These are phyloP conservation scores for Millerozyma miso DNA, from an alignment of 805 yeast genomes.

Conservation along the genomic window DNA sequence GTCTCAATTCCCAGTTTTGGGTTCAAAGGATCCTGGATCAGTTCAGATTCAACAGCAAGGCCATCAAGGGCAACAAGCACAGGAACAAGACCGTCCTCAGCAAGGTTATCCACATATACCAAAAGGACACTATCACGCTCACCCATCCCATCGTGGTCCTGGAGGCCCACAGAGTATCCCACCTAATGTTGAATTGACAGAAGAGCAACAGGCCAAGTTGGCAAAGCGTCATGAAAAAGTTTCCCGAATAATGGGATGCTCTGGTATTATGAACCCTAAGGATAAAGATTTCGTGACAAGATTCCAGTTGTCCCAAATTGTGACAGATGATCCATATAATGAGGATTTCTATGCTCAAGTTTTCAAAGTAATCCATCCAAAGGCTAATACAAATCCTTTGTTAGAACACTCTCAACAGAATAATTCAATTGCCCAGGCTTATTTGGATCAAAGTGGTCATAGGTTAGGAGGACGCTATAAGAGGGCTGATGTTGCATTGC, in stretches of 20 bases:
- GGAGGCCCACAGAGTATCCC: background rate
- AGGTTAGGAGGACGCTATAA: slow-evolving; percentile 80
- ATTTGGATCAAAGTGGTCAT: slow-evolving; percentile 87
- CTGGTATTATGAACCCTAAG: slow-evolving; percentile 95
- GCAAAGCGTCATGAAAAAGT: slow-evolving; percentile 72
- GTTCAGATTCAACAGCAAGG: slow-evolving; percentile 12
- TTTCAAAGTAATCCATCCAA: slow-evolving; percentile 55
- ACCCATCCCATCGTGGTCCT: slow-evolving; percentile 20
- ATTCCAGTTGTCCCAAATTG: slow-evolving; percentile 91
- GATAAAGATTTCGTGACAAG: slow-evolving; percentile 95
- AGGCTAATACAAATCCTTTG: slow-evolving; percentile 46
- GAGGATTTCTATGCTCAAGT: slow-evolving; percentile 97
- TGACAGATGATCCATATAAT: slow-evolving; percentile 93
- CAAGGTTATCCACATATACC: slow-evolving; percentile 20
- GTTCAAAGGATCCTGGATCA: slow-evolving; percentile 34
- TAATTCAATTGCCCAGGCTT: slow-evolving; percentile 88
- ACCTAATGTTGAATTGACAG: slow-evolving; percentile 42
- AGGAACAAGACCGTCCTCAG: slow-evolving; percentile 19
- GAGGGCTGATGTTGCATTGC: slow-evolving; percentile 85
- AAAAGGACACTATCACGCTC: slow-evolving; percentile 19
- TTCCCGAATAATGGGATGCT: slow-evolving; percentile 68
- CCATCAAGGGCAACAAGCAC: slow-evolving; percentile 17
- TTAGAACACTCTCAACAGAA: slow-evolving; percentile 52
- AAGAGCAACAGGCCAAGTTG: slow-evolving; percentile 68
- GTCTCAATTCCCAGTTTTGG: slow-evolving; percentile 55